Evolutionary conservation across 2,329 filamentous ascomycete species (phyloP).

Genomic region (Trichoderma atroviride): DNA sequence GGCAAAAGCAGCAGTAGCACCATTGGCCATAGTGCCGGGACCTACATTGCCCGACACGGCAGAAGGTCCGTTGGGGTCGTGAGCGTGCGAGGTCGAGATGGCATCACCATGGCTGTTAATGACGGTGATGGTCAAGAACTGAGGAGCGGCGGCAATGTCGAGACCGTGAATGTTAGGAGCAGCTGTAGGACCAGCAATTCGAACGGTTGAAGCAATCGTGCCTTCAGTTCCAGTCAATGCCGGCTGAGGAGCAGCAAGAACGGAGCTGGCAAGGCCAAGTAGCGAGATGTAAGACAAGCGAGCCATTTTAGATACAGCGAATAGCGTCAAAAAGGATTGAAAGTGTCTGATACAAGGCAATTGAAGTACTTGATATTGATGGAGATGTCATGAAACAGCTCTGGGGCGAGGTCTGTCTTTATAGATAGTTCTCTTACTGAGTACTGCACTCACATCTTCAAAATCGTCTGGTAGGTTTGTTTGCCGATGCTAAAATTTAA

Average conservation of each 20-base stretch:
- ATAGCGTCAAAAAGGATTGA: not conserved
- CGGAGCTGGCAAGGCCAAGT: not conserved
- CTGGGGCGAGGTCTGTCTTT: not conserved
- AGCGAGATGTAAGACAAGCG: not conserved
- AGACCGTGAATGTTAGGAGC: not conserved
- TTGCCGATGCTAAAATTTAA: not conserved
- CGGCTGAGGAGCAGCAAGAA: not conserved
- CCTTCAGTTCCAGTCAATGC: constrained; percentile 8
- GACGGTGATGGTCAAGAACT: constrained; percentile 5
- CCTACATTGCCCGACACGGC: not conserved
- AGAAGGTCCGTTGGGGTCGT: constrained; percentile 9
- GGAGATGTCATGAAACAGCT: not conserved
- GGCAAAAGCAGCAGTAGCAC: not conserved
- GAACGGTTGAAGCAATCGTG: not conserved
- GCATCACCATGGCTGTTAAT: constrained; percentile 7
- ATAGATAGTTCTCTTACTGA: not conserved
- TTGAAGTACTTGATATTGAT: not conserved
- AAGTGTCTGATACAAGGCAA: not conserved
- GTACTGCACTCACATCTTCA: not conserved
- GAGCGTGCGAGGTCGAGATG: constrained; percentile 4
- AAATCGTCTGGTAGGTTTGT: too few relatives aligned
- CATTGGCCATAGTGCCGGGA: not conserved
- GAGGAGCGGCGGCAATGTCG: not conserved
- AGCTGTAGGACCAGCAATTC: not conserved
- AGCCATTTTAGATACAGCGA: not conserved